Evolutionary conservation across 2,329 filamentous ascomycete species (phyloP), one percentile per base, ranked within the genome.

Genomic region (Sclerotinia sclerotiorum): DNA sequence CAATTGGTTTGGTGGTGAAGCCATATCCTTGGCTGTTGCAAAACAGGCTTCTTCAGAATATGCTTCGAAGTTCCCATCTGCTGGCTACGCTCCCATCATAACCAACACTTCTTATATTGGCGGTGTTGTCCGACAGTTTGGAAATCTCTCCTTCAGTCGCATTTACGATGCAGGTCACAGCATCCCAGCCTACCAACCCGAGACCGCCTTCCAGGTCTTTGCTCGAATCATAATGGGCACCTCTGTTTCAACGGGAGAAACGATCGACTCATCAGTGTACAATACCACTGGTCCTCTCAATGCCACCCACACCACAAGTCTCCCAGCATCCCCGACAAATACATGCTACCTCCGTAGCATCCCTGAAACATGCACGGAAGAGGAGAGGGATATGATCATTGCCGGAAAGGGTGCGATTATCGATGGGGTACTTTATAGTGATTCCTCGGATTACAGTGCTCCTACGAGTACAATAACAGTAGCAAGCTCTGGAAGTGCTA

Each of bases 1-100:
- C 77, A 88, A 88, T 76, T 89, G 89, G 86, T 81, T 89, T 72
- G 92, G 92, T n/a, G 92, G 91, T 48, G 85, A 95, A 78, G 88
- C 89, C 1, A 83, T 92, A 54, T 91, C 89, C 3, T 81, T 92
- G 4, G 83, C 84, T 7, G 80, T 93, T 0, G 83, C 87, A 52
- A 80, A 82, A 15, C 79, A 82, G 58, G 79, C 83, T 35, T 79
- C 80, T 6, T 72, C 77, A 21, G 74, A 79, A 24, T 87, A 90
- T 71, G 79, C 82, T 0, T 78, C 79, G 1, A 78, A 80, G 39
- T 95, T 94, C 76, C 80, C 83, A 1, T 77, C 80, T 0, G 88
- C 92, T 0, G 91, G 91, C 0, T 95, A 95, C 76, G 85, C 87
- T 0, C 87, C 89, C 19, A 87, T 95, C 70, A 81, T 88, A 17